Percentiles rank a stretch among this genome's conserved stretches.
Evolutionary conservation across 768 basidiomycete species (phyloP).

Genomic region (Artomyces pyxidatus): DNA sequence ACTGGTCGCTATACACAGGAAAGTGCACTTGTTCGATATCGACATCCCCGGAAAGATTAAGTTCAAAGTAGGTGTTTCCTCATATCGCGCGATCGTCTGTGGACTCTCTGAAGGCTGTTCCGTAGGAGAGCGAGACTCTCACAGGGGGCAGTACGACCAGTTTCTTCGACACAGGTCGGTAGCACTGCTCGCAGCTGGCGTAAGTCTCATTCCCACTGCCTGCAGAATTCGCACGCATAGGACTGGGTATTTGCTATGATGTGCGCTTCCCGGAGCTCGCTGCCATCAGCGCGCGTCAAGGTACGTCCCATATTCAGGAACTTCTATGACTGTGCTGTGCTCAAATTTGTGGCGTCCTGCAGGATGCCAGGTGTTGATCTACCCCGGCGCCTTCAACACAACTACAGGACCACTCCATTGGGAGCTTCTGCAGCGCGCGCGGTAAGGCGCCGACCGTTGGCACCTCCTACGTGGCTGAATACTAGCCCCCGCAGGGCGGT

Average conservation of each 20-base stretch:
- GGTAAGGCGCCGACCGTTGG: conserved; percentile 34
- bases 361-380: conserved; percentile 86
- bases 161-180: conserved; percentile 74
- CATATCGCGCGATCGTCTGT: not conserved
- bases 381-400: conserved; percentile 92
- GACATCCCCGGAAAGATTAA: conserved; percentile 90
- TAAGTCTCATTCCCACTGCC: not conserved
- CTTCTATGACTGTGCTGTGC: no score
- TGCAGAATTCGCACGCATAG: conserved; percentile 95
- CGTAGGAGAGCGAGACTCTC: conserved; percentile 80
- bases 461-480: not conserved
- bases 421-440: conserved; percentile 81
- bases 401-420: conserved; percentile 96
- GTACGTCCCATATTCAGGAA: conserved; percentile 39
- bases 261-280: conserved; percentile 92
- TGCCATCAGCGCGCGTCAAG: conserved; percentile 82
- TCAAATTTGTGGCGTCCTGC: conserved; percentile 1
- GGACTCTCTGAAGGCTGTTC: not conserved
- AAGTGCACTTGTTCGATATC: conserved; percentile 96
- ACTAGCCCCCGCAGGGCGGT: conserved; percentile 64
- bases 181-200: not conserved
- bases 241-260: conserved; percentile 95
- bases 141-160: conserved; percentile 68
- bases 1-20: conserved; percentile 82
- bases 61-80: conserved; percentile 53